Conservation (phyloP, 78 protist genomes). For the Emiliania huxleyi region DNA sequence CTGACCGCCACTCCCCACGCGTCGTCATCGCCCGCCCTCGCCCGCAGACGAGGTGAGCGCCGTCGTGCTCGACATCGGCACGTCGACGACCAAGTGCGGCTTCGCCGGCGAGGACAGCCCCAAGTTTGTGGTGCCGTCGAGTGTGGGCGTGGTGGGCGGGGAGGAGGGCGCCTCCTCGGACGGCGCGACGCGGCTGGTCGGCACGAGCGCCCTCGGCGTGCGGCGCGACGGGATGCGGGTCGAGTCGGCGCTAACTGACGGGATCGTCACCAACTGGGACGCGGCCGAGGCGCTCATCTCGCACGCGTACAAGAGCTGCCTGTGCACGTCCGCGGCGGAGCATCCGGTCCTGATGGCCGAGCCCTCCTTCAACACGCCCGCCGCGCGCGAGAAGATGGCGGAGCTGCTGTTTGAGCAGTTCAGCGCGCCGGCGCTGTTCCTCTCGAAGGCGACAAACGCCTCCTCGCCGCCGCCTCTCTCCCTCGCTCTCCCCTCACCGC, state of each 20-base stretch:
- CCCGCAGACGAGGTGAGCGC: constrained; percentile 33
- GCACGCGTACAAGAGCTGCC: constrained; percentile 80
- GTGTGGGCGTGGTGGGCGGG: constrained; percentile 45
- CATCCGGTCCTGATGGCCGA: constrained; percentile 88
- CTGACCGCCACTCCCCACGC: too few species aligned
- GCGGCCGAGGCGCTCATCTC: constrained; percentile 83
- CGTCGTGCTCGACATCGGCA: constrained; percentile 62
- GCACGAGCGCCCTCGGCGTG: background rate
- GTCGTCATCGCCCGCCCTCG: too few species aligned
- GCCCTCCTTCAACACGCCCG: constrained; percentile 88
- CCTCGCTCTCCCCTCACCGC: too few species aligned
- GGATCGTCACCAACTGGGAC: constrained; percentile 82
- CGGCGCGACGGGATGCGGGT: background rate
- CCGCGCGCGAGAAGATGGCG: constrained; percentile 88
- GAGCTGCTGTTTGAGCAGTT: constrained; percentile 92
- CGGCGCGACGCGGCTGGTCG: constrained; percentile 33
- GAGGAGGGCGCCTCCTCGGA: constrained; percentile 35
- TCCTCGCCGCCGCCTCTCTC: too few species aligned
- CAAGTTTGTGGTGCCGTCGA: constrained; percentile 80
- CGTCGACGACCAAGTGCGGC: constrained; percentile 69
- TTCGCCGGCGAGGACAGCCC: constrained; percentile 47
- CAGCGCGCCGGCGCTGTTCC: constrained; percentile 83
- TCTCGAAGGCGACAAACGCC: too few species aligned
- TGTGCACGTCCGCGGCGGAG: constrained; percentile 62
- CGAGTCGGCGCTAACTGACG: constrained; percentile 10